Percentiles rank a stretch among this genome's conserved stretches.
phyloP scores from a whole-genome alignment of 169 alveolate genomes.

The Blepharisma undulans region DNA sequence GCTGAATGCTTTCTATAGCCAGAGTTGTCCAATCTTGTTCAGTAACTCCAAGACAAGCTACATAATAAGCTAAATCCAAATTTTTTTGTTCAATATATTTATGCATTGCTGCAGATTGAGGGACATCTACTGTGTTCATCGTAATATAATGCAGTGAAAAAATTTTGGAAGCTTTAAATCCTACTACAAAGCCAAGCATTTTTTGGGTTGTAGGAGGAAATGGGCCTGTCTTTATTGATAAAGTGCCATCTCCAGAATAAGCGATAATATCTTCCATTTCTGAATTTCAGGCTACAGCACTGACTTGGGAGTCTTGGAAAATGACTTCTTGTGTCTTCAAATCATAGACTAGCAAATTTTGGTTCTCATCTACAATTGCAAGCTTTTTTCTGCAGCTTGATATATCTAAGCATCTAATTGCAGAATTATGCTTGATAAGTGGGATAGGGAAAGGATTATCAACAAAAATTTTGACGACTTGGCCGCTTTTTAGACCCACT shows the following conservation, averaged over 20 bases:
- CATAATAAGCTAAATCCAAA: constrained; percentile 84
- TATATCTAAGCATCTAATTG: constrained; percentile 85
- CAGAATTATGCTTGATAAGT: constrained; percentile 79
- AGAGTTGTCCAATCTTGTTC: constrained; percentile 87
- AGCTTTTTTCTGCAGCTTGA: constrained; percentile 68
- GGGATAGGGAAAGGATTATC: constrained; percentile 92
- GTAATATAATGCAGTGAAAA: constrained; percentile 78
- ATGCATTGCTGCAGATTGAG: constrained; percentile 86
- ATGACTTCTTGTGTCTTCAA: constrained; percentile 69
- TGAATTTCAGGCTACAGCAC: constrained; percentile 91
- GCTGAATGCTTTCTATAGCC: constrained; percentile 86
- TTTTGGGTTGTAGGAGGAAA: constrained; percentile 89
- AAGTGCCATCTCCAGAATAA: constrained; percentile 85
- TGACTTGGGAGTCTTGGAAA: constrained; percentile 85
- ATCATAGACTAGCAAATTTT: constrained; percentile 86
- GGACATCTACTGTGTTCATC: constrained; percentile 88
- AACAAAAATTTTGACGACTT: constrained; percentile 83
- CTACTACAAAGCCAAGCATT: constrained; percentile 90
- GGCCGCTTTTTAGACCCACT: constrained; percentile 92
- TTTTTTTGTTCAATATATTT: constrained; percentile 85
- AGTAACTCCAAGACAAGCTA: constrained; percentile 92
- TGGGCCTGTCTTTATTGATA: constrained; percentile 85
- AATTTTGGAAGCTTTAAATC: constrained; percentile 92
- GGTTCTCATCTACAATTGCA: constrained; percentile 91
- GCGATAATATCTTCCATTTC: constrained; percentile 91